Conservation (phyloP, 306 rosid genomes). For the Quercus mongolica region DNA sequence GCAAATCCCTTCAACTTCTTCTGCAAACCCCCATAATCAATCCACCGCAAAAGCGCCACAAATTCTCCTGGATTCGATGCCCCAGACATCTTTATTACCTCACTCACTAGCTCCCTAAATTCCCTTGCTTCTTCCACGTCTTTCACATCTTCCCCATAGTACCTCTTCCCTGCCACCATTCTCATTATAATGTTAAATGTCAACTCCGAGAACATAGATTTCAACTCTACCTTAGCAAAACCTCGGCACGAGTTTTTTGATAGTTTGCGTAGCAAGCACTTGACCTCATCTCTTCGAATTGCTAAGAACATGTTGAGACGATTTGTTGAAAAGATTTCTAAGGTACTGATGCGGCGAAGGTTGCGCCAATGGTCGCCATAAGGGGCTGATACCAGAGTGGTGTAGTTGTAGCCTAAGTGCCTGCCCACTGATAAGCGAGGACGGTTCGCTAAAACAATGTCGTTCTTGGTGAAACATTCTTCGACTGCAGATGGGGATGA, state of each 20-base stretch:
- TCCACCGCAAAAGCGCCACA: slow-evolving; percentile 38
- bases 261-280: slow-evolving; percentile 30
- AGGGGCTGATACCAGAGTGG: slow-evolving; percentile 23
- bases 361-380: slow-evolving; percentile 86
- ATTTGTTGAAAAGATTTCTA: slow-evolving; percentile 51
- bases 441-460: slow-evolving; percentile 55
- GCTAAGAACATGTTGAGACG: slow-evolving; percentile 26
- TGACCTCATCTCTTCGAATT: slow-evolving; percentile 43
- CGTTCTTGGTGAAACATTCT: slow-evolving; percentile 74
- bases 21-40: slow-evolving; percentile 17
- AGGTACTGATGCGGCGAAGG: slow-evolving; percentile 59
- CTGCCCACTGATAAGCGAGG: slow-evolving; percentile 19
- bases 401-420: slow-evolving; percentile 41
- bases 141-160: slow-evolving; percentile 22
- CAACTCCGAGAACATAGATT: slow-evolving; percentile 33
- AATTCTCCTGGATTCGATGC: slow-evolving; percentile 36
- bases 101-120: slow-evolving; percentile 34
- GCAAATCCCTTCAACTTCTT: slow-evolving; percentile 22
- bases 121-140: slow-evolving; percentile 38
- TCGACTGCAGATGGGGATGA: slow-evolving; percentile 43
- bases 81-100: slow-evolving; percentile 7
- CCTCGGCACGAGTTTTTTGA: not conserved
- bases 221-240: slow-evolving; percentile 35
- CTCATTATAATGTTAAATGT: slow-evolving; percentile 58
- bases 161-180: slow-evolving; percentile 72